Conservation (phyloP, 306 rosid genomes). For the peach (Prunus persica) region DNA sequence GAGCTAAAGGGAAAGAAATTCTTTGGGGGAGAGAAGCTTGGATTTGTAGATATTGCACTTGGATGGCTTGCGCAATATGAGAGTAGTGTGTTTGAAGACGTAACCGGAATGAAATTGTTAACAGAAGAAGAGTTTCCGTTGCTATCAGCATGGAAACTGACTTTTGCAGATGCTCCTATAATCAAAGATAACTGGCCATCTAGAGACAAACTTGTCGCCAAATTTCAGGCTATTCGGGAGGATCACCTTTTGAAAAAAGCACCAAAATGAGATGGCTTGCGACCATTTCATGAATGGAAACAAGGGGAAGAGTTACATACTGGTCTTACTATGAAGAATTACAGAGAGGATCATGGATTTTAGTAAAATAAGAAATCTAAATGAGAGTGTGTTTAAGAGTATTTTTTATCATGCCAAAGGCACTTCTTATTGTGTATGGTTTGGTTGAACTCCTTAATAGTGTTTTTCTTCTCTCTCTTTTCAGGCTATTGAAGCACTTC, state of each 20-base stretch:
- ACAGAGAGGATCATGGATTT: background rate
- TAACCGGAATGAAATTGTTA: conserved; percentile 3
- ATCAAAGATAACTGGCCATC: conserved; percentile 33
- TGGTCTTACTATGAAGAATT: background rate
- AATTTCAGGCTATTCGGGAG: conserved; percentile 4
- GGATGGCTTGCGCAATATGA: conserved; percentile 23
- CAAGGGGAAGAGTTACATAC: background rate
- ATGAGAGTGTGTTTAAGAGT: too few species aligned
- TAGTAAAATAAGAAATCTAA: background rate
- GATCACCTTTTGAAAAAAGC: background rate
- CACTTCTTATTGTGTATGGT: background rate
- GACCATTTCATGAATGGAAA: background rate
- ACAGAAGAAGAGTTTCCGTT: conserved; percentile 16
- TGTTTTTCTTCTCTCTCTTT: background rate
- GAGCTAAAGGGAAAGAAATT: conserved; percentile 25
- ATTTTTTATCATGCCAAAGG: too few species aligned
- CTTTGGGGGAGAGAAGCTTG: conserved; percentile 22
- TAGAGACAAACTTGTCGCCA: conserved; percentile 25
- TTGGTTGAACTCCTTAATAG: background rate
- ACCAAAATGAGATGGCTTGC: background rate
- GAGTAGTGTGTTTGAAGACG: conserved; percentile 8
- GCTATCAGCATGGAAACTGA: conserved; percentile 18
- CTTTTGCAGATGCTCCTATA: conserved; percentile 24
- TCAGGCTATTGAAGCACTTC: background rate
- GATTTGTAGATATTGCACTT: conserved; percentile 26